Evolutionary conservation across 768 basidiomycete species (phyloP).

Genomic region (Grammothele lineata): DNA sequence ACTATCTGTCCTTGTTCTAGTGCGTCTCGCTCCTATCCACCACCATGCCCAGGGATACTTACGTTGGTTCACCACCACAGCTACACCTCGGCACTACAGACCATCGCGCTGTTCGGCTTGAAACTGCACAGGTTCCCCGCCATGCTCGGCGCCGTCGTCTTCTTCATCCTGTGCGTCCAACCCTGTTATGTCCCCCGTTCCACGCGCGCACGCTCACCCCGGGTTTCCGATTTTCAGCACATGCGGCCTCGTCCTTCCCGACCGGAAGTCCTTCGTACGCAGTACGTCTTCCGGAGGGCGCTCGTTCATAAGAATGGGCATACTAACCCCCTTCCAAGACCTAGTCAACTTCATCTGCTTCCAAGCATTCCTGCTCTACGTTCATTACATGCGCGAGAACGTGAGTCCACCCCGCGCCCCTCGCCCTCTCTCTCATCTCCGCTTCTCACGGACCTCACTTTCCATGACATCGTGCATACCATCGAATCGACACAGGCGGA

Average conservation of each 20-base stretch:
- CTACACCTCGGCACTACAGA: constrained; percentile 41
- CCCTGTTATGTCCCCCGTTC: not conserved
- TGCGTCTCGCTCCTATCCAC: constrained; percentile 10
- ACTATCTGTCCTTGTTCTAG: constrained; percentile 36
- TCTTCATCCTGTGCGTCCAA: constrained; percentile 47
- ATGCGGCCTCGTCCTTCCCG: constrained; percentile 32
- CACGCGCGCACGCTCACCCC: no score
- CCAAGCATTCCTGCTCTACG: constrained; percentile 75
- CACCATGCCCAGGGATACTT: no score
- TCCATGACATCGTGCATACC: not conserved
- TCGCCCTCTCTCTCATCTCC: constrained; percentile 2
- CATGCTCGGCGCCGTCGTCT: constrained; percentile 49
- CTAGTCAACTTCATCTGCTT: constrained; percentile 74
- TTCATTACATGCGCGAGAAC: constrained; percentile 44
- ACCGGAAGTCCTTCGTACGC: constrained; percentile 31
- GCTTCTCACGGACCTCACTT: not conserved
- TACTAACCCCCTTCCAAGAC: constrained; percentile 34
- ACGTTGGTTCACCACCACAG: constrained; percentile 25
- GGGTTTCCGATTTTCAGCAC: no score
- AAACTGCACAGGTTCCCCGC: constrained; percentile 66
- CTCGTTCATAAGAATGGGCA: no score
- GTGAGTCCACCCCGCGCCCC: no score
- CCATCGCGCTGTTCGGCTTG: constrained; percentile 69
- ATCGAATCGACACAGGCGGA: constrained; percentile 40
- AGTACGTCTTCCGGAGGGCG: no score